A percentile compares a stretch with the other conserved stretches of the same genome.
Evolutionary conservation across 2,329 filamentous ascomycete genomes (phyloP).

Genomic region (Coniochaeta prunicola): DNA sequence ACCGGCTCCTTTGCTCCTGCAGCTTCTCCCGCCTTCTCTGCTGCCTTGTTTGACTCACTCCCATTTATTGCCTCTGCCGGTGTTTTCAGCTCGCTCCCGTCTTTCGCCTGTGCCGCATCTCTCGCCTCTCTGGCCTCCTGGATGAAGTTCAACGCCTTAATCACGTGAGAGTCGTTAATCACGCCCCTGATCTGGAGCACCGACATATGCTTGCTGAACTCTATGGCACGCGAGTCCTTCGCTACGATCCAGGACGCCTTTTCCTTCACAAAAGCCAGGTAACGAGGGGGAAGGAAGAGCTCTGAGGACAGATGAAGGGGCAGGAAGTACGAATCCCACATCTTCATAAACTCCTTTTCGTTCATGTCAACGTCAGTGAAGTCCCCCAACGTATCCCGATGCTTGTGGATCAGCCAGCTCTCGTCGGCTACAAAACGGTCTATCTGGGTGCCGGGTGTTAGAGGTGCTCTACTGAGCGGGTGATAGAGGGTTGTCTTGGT

Average conservation of each 20-base stretch:
- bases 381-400: constrained; percentile 49
- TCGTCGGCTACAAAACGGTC: constrained; percentile 37
- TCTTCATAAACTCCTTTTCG: constrained; percentile 51
- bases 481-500: constrained; percentile 41
- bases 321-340: constrained; percentile 51
- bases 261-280: constrained; percentile 42
- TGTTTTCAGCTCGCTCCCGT: not conserved
- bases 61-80: too few relatives aligned
- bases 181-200: constrained; percentile 42
- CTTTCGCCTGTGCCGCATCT: constrained; percentile 17
- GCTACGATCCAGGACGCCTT: constrained; percentile 46
- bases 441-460: constrained; percentile 41
- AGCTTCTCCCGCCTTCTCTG: constrained; percentile 11
- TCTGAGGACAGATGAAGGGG: constrained; percentile 42
- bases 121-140: constrained; percentile 25
- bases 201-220: constrained; percentile 48
- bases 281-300: constrained; percentile 43
- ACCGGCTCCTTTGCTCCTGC: constrained; percentile 24
- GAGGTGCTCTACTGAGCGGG: constrained; percentile 44
- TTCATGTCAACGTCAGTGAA: constrained; percentile 46
- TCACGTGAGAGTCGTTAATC: constrained; percentile 35
- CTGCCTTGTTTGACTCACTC: too few relatives aligned
- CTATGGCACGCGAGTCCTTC: constrained; percentile 37
- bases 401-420: constrained; percentile 51
- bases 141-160: constrained; percentile 33